A percentile compares a stretch with the other conserved stretches of the same genome.
Conservation (phyloP, 352 stramenopile genomes). For the Globisporangium splendens region DNA sequence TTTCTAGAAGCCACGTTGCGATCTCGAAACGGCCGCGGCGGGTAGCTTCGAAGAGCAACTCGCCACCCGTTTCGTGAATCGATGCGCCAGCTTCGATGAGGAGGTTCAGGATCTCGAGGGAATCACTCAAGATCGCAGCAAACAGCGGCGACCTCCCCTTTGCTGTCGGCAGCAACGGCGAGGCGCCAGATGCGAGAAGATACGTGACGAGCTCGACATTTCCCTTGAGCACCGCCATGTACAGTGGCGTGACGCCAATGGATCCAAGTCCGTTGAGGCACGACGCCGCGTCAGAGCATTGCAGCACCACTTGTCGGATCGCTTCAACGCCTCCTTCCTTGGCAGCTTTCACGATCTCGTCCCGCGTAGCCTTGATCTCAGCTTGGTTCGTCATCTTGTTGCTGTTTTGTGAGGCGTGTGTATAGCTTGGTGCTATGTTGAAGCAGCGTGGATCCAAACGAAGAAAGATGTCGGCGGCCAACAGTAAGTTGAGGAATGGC, state of each 20-base stretch:
- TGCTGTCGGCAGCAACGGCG: neutral
- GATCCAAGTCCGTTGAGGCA: slow-evolving; percentile 7
- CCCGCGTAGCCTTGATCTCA: neutral
- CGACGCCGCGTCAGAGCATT: neutral
- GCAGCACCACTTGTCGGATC: neutral
- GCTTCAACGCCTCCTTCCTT: slow-evolving; percentile 6
- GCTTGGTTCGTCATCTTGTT: neutral
- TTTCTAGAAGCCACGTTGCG: slow-evolving; percentile 6
- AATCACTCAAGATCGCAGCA: slow-evolving; percentile 4
- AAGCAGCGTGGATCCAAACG: too few species aligned
- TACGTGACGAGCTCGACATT: neutral
- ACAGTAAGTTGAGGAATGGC: neutral
- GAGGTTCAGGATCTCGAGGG: slow-evolving; percentile 5
- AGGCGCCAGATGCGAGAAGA: slow-evolving; percentile 1
- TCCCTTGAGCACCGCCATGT: slow-evolving; percentile 12
- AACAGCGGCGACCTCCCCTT: slow-evolving; percentile 7
- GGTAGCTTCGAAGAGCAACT: slow-evolving; percentile 12
- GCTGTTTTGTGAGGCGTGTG: neutral
- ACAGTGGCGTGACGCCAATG: slow-evolving; percentile 10
- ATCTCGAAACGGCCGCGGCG: slow-evolving; percentile 9
- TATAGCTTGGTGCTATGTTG: too few species aligned
- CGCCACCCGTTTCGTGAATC: neutral
- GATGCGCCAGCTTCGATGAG: slow-evolving; percentile 6
- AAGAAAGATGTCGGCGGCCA: neutral
- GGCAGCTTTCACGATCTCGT: slow-evolving; percentile 7